phyloP scores from a whole-genome alignment of 148 eudicot species.

The Arbutus unedo region DNA sequence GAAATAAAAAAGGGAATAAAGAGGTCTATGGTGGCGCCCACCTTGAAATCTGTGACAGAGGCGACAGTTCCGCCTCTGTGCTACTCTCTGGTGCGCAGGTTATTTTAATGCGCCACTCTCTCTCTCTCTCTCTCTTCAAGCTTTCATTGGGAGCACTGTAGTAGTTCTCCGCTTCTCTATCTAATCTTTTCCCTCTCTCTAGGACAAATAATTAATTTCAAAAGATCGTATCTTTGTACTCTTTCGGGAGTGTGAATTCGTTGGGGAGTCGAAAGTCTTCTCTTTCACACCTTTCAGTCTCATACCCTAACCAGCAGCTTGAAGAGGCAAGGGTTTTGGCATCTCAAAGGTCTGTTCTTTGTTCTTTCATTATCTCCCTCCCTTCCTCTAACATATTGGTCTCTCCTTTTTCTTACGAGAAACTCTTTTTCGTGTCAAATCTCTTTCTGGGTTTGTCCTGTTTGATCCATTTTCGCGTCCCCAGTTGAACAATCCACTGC shows the following conservation, averaged over 20 bases:
- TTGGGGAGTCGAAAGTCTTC: slow-evolving; percentile 37
- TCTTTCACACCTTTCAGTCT: slow-evolving; percentile 42
- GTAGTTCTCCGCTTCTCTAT: slow-evolving; percentile 6
- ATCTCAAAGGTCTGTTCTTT: slow-evolving; percentile 43
- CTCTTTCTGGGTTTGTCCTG: slow-evolving; percentile 4
- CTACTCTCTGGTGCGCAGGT: slow-evolving; percentile 19
- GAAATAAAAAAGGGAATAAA: background rate
- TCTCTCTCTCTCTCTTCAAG: slow-evolving; percentile 14
- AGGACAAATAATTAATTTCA: slow-evolving; percentile 8
- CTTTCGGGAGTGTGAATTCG: slow-evolving; percentile 34
- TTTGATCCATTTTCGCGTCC: slow-evolving; percentile 14
- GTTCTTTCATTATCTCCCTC: background rate
- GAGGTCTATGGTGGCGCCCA: slow-evolving; percentile 47
- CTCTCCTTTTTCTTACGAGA: background rate
- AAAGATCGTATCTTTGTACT: slow-evolving; percentile 23
- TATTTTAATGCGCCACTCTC: slow-evolving; percentile 20
- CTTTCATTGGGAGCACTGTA: background rate
- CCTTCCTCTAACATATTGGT: background rate
- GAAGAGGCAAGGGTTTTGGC: slow-evolving; percentile 56
- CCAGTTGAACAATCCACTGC: background rate
- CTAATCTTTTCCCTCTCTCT: background rate
- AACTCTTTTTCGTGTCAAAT: background rate
- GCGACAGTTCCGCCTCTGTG: slow-evolving; percentile 48
- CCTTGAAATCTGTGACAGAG: slow-evolving; percentile 57
- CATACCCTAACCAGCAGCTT: slow-evolving; percentile 13